These are phyloP conservation scores for Dactylellina parvicollis DNA, from an alignment of 2,329 filamentous ascomycete genomes.

Conservation along the genomic window DNA sequence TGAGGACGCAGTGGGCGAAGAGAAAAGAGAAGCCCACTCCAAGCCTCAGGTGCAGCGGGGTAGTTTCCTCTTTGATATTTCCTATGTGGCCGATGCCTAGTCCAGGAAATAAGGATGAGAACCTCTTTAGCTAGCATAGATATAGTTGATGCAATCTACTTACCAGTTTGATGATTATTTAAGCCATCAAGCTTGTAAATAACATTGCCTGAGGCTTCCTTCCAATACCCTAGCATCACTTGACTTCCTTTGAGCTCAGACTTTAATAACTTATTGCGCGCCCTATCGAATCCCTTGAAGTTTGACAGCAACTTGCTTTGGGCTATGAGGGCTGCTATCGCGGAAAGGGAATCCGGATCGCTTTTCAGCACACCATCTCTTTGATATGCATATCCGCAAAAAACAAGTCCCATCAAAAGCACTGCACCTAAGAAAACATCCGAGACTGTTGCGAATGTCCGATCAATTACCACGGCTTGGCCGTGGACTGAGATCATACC, in stretches of 20 bases:
- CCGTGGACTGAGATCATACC: background rate
- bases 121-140: too few species aligned
- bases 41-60: conserved; percentile 15
- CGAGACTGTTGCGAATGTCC: conserved; percentile 24
- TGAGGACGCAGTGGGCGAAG: background rate
- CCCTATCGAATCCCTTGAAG: conserved; percentile 9
- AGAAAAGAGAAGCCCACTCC: background rate
- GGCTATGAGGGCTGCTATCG: conserved; percentile 9
- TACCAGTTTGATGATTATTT: background rate
- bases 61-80: conserved; percentile 7
- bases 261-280: conserved; percentile 6
- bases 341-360: conserved; percentile 28
- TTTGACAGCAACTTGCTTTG: conserved; percentile 1
- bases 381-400: conserved; percentile 25
- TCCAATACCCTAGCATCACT: background rate
- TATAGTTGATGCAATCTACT: too few species aligned
- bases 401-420: background rate
- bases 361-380: background rate
- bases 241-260: background rate
- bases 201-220: background rate
- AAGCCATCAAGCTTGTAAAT: conserved; percentile 20
- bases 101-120: background rate
- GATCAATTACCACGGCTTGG: conserved; percentile 7
- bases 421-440: conserved; percentile 6
- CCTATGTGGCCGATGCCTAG: background rate